A percentile compares a stretch with the other conserved stretches of the same genome.
phyloP scores from a whole-genome alignment of 148 eudicot genomes.

The Cornus florida region DNA sequence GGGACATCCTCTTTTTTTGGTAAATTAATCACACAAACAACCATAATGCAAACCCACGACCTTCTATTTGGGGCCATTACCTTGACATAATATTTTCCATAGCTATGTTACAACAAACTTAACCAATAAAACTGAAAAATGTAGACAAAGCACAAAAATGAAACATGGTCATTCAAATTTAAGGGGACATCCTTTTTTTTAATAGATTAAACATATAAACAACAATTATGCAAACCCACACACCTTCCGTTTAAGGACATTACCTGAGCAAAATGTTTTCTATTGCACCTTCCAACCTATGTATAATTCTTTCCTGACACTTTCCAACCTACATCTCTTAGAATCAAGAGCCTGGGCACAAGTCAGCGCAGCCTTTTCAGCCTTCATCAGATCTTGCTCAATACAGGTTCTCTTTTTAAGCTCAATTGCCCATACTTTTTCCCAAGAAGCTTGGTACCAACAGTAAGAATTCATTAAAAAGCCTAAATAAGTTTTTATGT shows the following conservation, averaged over 20 bases:
- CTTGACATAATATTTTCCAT: too few relatives aligned
- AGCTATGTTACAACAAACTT: too few relatives aligned
- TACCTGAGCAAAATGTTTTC: constrained; percentile 54
- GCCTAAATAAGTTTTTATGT: neutral
- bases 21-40: too few relatives aligned
- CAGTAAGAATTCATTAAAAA: constrained; percentile 26
- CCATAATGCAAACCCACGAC: too few relatives aligned
- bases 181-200: too few relatives aligned
- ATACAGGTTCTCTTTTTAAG: constrained; percentile 27
- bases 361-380: constrained; percentile 53
- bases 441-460: constrained; percentile 97
- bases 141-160: neutral
- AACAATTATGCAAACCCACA: neutral
- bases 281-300: too few relatives aligned
- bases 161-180: neutral
- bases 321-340: constrained; percentile 78
- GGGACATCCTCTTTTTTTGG: too few relatives aligned
- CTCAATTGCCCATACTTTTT: constrained; percentile 98
- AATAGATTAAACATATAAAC: neutral
- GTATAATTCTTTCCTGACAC: constrained; percentile 79
- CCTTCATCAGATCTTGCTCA: constrained; percentile 39
- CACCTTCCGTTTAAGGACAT: too few relatives aligned
- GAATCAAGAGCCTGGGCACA: constrained; percentile 57
- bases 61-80: too few relatives aligned
- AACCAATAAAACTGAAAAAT: too few relatives aligned